Base-by-base conservation (phyloP, 257 asterid species). In the Solanum sitiens region DNA sequence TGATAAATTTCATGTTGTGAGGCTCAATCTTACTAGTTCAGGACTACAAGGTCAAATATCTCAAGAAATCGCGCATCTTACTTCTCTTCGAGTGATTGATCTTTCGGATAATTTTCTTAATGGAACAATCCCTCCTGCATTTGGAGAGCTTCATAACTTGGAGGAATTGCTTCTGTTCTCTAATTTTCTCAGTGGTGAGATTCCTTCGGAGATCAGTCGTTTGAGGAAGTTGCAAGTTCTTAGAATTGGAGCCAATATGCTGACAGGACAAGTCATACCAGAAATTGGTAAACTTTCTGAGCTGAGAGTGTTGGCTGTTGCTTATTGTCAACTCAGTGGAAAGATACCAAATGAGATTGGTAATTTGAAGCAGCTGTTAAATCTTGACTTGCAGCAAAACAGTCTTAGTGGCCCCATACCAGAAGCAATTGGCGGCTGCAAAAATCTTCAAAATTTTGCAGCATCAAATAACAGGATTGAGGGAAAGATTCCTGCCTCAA, bases 181-280 rank as follows among this genome's bases (percentile, higher is more conserved):
- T 7, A 96, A 96, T 86, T 89, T 68, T n/a, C 87, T 96, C 76
- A 89, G 86, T 8, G 96, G 98, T 32, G 73, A 83, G 40, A 92
- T 95, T 87, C 99, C 98, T 82, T 23, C 23, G 25, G 97, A 94
- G 89, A 92, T 96, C 86, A 93, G 94, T 80, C 86, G 44, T 27
- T 76, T 96, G 91, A 91, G 89, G 77, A 94, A 92, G 90, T 61
- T 96, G 88, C 92, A 93, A 91, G 93, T 95, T 11, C 94, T 96
- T 88, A 89, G 98, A 87, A 89, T 96, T 25, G 98, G 99, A 87
- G 96, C 95, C 83, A 96, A 95, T 53, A 84, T 91, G 89, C 90
- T 96, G 30, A 76, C 93, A 5, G 99, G 99, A 11, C 89, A 90
- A 86, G 25, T 94, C 45, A 14, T 75, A 8, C 91, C 94, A 3